phyloP scores from a whole-genome alignment of 257 asterid genomes.

The Oldenlandia corymbosa region DNA sequence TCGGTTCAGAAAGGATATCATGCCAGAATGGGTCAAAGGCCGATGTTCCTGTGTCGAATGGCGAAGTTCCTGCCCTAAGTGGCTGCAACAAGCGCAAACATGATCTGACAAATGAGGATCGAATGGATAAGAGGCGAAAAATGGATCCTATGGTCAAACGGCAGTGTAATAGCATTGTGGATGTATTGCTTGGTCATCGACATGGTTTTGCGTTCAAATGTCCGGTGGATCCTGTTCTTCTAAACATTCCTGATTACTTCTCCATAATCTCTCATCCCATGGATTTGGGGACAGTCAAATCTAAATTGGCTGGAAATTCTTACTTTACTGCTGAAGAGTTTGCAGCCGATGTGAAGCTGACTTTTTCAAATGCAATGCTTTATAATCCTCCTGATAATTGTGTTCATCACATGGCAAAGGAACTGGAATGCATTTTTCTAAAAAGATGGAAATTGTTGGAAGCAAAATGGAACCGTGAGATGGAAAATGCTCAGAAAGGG shows the following conservation, averaged over 20 bases:
- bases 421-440: constrained; percentile 33
- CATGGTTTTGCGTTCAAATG: constrained; percentile 34
- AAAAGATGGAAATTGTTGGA: constrained; percentile 54
- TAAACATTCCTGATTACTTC: constrained; percentile 69
- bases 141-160: constrained; percentile 47
- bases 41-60: constrained; percentile 27
- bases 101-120: constrained; percentile 26
- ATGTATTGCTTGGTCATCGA: constrained; percentile 40
- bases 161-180: constrained; percentile 45
- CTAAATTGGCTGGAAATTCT: constrained; percentile 40
- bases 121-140: constrained; percentile 40
- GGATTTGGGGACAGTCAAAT: constrained; percentile 78
- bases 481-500: constrained; percentile 19
- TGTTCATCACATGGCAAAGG: constrained; percentile 50
- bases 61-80: no score
- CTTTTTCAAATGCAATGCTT: constrained; percentile 67
- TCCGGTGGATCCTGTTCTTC: constrained; percentile 78
- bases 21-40: constrained; percentile 12
- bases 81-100: constrained; percentile 48
- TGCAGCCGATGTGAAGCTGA: constrained; percentile 66
- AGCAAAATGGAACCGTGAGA: constrained; percentile 30
- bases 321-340: constrained; percentile 53
- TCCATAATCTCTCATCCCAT: constrained; percentile 53
- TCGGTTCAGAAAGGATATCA: constrained; percentile 24
- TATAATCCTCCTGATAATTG: constrained; percentile 54